A percentile compares a stretch with the other conserved stretches of the same genome.
Conservation (phyloP, 2,329 filamentous ascomycete species). For the Aspergillus costaricaensis region DNA sequence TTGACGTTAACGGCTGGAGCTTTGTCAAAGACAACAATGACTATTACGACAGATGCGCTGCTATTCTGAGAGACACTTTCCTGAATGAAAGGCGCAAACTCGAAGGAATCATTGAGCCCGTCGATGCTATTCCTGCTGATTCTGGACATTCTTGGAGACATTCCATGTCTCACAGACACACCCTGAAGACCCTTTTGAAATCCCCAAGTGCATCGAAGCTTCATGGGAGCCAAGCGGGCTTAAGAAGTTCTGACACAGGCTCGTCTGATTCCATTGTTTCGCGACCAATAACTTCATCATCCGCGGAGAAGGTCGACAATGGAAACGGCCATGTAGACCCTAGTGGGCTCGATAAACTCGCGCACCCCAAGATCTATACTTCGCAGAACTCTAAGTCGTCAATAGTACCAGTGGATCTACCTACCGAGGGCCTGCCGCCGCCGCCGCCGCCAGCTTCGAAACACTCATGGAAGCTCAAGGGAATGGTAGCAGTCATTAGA, state of each 20-base stretch:
- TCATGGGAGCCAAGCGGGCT: slow-evolving; percentile 48
- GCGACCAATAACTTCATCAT: slow-evolving; percentile 37
- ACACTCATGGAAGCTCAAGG: slow-evolving; percentile 97
- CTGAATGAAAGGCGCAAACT: slow-evolving; percentile 66
- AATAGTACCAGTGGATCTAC: slow-evolving; percentile 26
- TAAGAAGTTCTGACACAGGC: slow-evolving; percentile 43
- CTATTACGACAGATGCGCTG: slow-evolving; percentile 90
- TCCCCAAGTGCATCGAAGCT: slow-evolving; percentile 66
- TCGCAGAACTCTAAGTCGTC: slow-evolving; percentile 30
- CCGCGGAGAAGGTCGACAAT: slow-evolving; percentile 32
- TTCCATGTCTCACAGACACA: slow-evolving; percentile 48
- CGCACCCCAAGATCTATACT: slow-evolving; percentile 24
- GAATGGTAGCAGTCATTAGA: slow-evolving; percentile 92
- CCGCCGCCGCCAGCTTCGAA: slow-evolving; percentile 72
- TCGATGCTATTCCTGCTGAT: slow-evolving; percentile 40
- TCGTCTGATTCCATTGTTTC: slow-evolving; percentile 48
- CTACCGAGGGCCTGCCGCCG: slow-evolving; percentile 45
- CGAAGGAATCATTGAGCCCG: slow-evolving; percentile 36
- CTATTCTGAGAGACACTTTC: slow-evolving; percentile 85
- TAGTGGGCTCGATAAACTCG: slow-evolving; percentile 24
- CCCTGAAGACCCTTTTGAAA: slow-evolving; percentile 62
- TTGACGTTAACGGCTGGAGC: slow-evolving; percentile 99
- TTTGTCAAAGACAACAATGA: slow-evolving; percentile 99
- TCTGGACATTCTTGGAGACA: slow-evolving; percentile 39
- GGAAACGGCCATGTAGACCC: slow-evolving; percentile 16